Base-by-base conservation (phyloP, 2,329 filamentous ascomycete genomes). In the Aotearoamyces nothofagi region DNA sequence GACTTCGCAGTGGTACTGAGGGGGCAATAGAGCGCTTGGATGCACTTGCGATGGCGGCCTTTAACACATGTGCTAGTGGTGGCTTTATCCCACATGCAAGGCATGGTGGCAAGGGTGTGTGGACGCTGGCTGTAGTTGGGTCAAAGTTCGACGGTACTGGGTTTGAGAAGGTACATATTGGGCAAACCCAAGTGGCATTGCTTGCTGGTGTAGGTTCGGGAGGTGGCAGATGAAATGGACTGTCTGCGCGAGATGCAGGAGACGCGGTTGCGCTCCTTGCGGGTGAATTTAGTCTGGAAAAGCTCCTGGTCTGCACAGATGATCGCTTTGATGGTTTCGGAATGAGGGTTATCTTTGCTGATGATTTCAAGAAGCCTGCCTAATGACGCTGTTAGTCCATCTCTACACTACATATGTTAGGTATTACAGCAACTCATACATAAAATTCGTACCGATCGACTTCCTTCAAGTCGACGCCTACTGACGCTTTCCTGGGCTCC, bases 141-240 rank as follows among this genome's bases (percentile, higher is more conserved):
- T 96, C 87, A 50, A 96, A 96, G 51, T 93, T 94, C 20, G 81
- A 80, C 1, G 90, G 86, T 2, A 94, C 74, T 0, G 82, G 78
- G 45, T 96, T 96, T 7, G 86, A 87, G 48, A 92, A 92, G 41
- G 80, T 87, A 61, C 87, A 96, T 45, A 96, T 96, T 2, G 81
- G 78, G 56, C 87, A 96, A 12, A 96, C 76, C 87, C 87, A 96
- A 4, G 84, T 94, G 5, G 81, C 82, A 34, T 63, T 68, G 39
- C 62, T 66, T 9, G 60, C 50, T 9, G 64, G 54, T 1, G 60
- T 42, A 17, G 66, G 57, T 10, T 63, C 57, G 9, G 60, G 50
- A 27, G 56, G 54, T 32, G 58, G 46, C 22, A 53, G 43, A 33
- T 61, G 52, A 36, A 60, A 55, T 3, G 54, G 49, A 24, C 53